These are phyloP conservation scores for Globisporangium yorkense DNA, from an alignment of 352 stramenopile genomes.

Conservation along the genomic window DNA sequence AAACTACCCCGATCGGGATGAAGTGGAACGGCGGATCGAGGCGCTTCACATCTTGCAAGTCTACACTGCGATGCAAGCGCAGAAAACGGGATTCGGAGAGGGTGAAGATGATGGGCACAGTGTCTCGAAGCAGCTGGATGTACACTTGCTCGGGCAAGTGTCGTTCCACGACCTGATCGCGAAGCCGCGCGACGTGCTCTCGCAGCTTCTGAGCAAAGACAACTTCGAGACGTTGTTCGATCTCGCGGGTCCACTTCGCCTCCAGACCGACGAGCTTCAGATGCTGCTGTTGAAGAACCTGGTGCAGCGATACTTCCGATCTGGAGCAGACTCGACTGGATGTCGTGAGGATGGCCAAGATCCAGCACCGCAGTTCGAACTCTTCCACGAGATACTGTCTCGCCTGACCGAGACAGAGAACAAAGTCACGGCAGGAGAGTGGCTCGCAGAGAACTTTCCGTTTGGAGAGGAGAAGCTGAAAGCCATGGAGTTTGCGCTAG, in stretches of 20 bases:
- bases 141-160: constrained; percentile 10
- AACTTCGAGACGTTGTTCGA: constrained; percentile 49
- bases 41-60: constrained; percentile 49
- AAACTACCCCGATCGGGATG: constrained; percentile 41
- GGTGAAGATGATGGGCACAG: neutral
- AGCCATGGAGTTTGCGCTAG: constrained; percentile 38
- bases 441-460: constrained; percentile 43
- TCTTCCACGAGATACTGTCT: constrained; percentile 24
- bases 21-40: constrained; percentile 57
- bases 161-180: constrained; percentile 69
- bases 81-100: neutral
- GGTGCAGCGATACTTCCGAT: constrained; percentile 19
- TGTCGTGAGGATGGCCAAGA: neutral
- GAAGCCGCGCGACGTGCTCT: constrained; percentile 51
- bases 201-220: constrained; percentile 30
- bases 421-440: constrained; percentile 42
- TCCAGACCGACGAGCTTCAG: constrained; percentile 64
- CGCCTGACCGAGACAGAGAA: constrained; percentile 32
- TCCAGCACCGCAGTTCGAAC: constrained; percentile 13
- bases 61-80: constrained; percentile 6
- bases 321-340: neutral
- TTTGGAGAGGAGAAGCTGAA: constrained; percentile 33
- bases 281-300: constrained; percentile 76
- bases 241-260: constrained; percentile 39
- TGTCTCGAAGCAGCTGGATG: neutral